Conservation (phyloP, 768 basidiomycete genomes). For the Kwoniella heveanensis region DNA sequence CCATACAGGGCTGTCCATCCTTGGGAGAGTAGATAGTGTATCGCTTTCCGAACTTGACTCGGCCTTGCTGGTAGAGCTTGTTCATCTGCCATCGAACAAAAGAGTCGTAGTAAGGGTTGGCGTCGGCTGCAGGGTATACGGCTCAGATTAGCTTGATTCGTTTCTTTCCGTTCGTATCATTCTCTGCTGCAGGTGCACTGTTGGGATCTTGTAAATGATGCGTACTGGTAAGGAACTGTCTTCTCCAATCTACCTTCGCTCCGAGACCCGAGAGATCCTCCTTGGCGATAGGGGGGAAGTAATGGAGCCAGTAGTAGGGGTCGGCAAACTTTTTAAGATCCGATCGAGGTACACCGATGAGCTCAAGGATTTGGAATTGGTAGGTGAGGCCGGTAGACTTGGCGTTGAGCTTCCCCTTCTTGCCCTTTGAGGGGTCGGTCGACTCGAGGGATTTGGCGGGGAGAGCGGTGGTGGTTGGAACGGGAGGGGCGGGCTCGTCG, state of each 20-base stretch:
- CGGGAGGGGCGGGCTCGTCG: conserved; percentile 50
- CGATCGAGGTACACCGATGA: conserved; percentile 78
- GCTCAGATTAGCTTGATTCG: conserved; percentile 13
- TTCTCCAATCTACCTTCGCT: conserved; percentile 96
- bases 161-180: not conserved
- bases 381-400: conserved; percentile 92
- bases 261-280: conserved; percentile 87
- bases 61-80: conserved; percentile 78
- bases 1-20: conserved; percentile 99
- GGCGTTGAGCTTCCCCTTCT: conserved; percentile 90
- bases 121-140: conserved; percentile 62
- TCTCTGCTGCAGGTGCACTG: too few relatives aligned
- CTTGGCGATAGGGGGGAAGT: conserved; percentile 94
- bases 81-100: conserved; percentile 99
- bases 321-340: conserved; percentile 98
- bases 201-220: not conserved
- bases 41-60: conserved; percentile 97
- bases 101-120: conserved; percentile 94
- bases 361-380: conserved; percentile 99
- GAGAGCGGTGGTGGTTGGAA: conserved; percentile 50
- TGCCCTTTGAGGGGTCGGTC: conserved; percentile 66
- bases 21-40: conserved; percentile 99
- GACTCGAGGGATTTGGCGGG: conserved; percentile 52
- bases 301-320: conserved; percentile 85
- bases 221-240: conserved; percentile 80